These are phyloP conservation scores for Isabelozyma heimii DNA, from an alignment of 805 yeast species.

Conservation along the genomic window DNA sequence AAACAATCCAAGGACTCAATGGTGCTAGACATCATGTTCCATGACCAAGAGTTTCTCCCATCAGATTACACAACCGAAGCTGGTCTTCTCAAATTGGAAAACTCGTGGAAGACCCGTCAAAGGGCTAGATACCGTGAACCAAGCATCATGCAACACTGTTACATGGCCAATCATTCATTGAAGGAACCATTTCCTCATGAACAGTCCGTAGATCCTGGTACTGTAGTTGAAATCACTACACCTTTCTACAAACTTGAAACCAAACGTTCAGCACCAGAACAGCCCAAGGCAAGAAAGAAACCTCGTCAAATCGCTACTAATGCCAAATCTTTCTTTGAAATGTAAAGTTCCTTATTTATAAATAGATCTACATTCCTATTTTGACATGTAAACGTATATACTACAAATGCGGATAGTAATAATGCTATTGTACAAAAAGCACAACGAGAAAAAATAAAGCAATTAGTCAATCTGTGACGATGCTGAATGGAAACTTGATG, in stretches of 20 bases:
- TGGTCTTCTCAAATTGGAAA: not conserved
- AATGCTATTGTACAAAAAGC: not conserved
- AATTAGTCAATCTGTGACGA: not conserved
- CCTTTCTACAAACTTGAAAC: not conserved
- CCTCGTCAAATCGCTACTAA: conserved; percentile 7
- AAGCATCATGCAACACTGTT: not conserved
- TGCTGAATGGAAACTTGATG: conserved; percentile 1
- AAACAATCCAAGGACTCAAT: not conserved
- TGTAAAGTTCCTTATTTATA: conserved; percentile 1
- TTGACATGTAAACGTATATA: conserved; percentile 8
- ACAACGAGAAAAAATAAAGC: not conserved
- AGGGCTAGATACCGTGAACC: conserved; percentile 3
- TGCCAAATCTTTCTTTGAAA: conserved; percentile 15
- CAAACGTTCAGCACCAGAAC: not conserved
- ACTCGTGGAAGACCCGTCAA: conserved; percentile 13
- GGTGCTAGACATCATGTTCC: conserved; percentile 15
- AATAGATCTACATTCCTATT: conserved; percentile 8
- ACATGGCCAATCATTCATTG: conserved; percentile 4
- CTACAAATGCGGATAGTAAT: not conserved
- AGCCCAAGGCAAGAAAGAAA: conserved; percentile 3
- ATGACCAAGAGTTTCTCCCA: conserved; percentile 4
- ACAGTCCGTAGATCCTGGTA: not conserved
- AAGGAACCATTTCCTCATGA: not conserved
- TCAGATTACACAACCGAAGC: not conserved
- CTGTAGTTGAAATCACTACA: not conserved